phyloP scores from a whole-genome alignment of 306 rosid genomes.

The Arachis hypogaea region DNA sequence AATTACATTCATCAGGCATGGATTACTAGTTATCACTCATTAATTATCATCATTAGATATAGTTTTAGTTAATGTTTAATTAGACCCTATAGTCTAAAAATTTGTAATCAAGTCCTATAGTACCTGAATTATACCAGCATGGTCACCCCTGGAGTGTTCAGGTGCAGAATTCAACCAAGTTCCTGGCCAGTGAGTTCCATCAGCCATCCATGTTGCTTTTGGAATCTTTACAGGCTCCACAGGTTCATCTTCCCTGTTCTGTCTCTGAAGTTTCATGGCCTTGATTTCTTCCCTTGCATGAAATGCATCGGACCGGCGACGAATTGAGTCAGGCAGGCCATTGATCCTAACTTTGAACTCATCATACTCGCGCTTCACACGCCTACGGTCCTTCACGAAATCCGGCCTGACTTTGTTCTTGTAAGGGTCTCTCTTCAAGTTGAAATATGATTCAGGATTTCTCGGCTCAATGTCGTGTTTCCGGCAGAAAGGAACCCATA shows the following conservation, averaged over 20 bases:
- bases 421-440: conserved; percentile 87
- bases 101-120: not conserved
- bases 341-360: conserved; percentile 95
- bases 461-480: conserved; percentile 94
- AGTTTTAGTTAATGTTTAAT: too few relatives aligned
- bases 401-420: conserved; percentile 84
- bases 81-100: too few relatives aligned
- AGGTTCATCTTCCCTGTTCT: conserved; percentile 74
- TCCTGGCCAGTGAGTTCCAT: conserved; percentile 98
- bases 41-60: too few relatives aligned
- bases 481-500: conserved; percentile 95
- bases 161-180: conserved; percentile 80
- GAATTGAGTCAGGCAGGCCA: conserved; percentile 90
- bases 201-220: conserved; percentile 99
- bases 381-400: conserved; percentile 92
- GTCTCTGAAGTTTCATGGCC: conserved; percentile 89
- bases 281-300: conserved; percentile 95
- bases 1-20: conserved; percentile 27
- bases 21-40: not conserved
- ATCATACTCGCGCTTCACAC: conserved; percentile 95
- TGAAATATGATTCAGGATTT: conserved; percentile 94
- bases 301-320: conserved; percentile 93
- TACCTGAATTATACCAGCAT: conserved; percentile 98
- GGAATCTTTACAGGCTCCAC: conserved; percentile 71
- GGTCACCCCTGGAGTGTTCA: conserved; percentile 88